Evolutionary conservation across 306 rosid genomes (phyloP).

Genomic region (Pachyrhizus erosus): DNA sequence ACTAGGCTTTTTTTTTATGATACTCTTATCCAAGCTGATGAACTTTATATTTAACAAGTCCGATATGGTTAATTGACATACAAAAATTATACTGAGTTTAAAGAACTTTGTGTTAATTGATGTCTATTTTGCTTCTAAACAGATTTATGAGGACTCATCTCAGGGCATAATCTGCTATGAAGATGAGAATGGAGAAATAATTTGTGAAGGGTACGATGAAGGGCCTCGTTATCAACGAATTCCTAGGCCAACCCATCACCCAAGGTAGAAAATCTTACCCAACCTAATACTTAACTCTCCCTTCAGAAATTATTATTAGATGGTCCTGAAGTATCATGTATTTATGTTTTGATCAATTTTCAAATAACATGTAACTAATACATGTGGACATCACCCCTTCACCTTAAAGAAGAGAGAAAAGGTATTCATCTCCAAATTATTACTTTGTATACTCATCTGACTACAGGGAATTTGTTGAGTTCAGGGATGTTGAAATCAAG

Average conservation of each 20-base stretch:
- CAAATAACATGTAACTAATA: too few species aligned
- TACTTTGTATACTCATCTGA: conserved; percentile 11
- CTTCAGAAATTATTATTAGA: not conserved
- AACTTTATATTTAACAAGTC: not conserved
- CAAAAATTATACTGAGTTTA: not conserved
- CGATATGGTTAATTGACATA: not conserved
- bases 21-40: not conserved
- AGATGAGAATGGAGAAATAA: conserved; percentile 81
- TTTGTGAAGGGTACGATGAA: conserved; percentile 95
- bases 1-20: not conserved
- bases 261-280: conserved; percentile 51
- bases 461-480: conserved; percentile 13
- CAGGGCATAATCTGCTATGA: conserved; percentile 83
- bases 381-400: too few species aligned
- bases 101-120: conserved; percentile 25
- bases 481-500: conserved; percentile 69
- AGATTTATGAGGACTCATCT: conserved; percentile 85
- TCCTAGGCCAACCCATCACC: conserved; percentile 49
- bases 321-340: too few species aligned
- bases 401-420: not conserved
- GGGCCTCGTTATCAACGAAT: conserved; percentile 74
- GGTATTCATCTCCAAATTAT: not conserved
- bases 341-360: too few species aligned
- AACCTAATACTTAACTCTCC: not conserved
- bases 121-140: conserved; percentile 33